Evolutionary conservation across 345 rosid genomes (phyloP).

Genomic region (Citrus cavaleriei): DNA sequence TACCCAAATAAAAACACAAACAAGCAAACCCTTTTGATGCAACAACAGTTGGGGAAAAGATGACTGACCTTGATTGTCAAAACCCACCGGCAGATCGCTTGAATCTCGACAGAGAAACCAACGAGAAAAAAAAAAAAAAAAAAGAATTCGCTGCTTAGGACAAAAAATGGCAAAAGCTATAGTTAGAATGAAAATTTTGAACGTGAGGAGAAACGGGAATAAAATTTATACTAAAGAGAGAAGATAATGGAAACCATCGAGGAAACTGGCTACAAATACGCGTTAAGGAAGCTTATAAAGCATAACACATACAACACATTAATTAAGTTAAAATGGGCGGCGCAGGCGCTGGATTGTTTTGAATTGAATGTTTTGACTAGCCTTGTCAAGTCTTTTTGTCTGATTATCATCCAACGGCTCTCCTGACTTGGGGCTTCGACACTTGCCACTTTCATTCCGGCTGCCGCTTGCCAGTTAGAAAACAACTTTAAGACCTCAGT

Average conservation of each 20-base stretch:
- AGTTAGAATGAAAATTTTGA: not conserved
- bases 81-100: constrained; percentile 3
- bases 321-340: not conserved
- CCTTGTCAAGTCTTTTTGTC: not conserved
- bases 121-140: too few species aligned
- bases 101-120: constrained; percentile 7
- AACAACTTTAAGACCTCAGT: too few species aligned
- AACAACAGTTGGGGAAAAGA: not conserved
- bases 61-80: constrained; percentile 12
- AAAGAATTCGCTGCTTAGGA: not conserved
- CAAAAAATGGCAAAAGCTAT: not conserved
- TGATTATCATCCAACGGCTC: not conserved
- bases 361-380: constrained; percentile 11
- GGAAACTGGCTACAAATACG: constrained; percentile 6
- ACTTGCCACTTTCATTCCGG: not conserved
- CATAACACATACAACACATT: not conserved
- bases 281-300: not conserved
- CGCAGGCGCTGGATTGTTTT: constrained; percentile 21
- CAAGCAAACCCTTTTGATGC: not conserved
- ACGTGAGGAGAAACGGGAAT: not conserved
- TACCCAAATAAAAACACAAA: not conserved
- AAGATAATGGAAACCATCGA: not conserved
- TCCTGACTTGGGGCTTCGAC: not conserved
- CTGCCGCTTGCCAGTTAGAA: not conserved
- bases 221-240: not conserved